Evolutionary conservation across 2,329 filamentous ascomycete genomes (phyloP).

Genomic region (Camptophora hylomeconis): DNA sequence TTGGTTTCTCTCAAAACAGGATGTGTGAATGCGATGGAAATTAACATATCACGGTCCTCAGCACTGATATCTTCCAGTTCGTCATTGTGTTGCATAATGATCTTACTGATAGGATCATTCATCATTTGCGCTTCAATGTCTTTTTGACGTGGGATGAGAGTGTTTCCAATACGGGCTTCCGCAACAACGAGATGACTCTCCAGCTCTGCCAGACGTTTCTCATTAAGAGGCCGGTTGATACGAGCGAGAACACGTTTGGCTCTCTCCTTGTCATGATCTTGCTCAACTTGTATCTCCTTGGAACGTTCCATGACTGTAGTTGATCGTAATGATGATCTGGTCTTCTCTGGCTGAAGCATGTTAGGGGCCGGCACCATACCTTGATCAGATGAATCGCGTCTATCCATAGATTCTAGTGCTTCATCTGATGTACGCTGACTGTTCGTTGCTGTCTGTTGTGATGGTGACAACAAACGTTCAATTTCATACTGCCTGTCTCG

Average conservation of each 20-base stretch:
- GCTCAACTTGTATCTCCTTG: no score
- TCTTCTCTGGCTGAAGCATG: no score
- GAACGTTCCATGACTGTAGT: constrained; percentile 6
- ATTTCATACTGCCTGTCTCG: constrained; percentile 5
- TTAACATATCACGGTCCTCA: constrained; percentile 15
- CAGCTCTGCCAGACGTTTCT: constrained; percentile 5
- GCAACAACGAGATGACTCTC: constrained; percentile 4
- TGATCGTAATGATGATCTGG: no score
- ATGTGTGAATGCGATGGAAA: constrained; percentile 17
- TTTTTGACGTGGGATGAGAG: constrained; percentile 7
- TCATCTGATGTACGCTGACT: no score
- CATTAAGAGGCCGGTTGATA: constrained; percentile 8
- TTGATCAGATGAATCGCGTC: no score
- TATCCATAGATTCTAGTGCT: no score
- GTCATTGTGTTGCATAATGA: constrained; percentile 16
- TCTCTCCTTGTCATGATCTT: constrained; percentile 6
- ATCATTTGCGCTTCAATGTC: constrained; percentile 7
- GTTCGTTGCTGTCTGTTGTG: no score
- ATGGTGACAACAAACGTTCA: no score
- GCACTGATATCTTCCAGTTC: constrained; percentile 14
- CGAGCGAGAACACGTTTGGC: constrained; percentile 8
- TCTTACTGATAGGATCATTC: constrained; percentile 11
- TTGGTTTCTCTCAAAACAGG: constrained; percentile 15
- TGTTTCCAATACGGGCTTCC: constrained; percentile 5
- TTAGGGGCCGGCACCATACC: no score